Evolutionary conservation across 1,284 basidiomycete genomes (phyloP).

Genomic region (Ustilago bromivora): DNA sequence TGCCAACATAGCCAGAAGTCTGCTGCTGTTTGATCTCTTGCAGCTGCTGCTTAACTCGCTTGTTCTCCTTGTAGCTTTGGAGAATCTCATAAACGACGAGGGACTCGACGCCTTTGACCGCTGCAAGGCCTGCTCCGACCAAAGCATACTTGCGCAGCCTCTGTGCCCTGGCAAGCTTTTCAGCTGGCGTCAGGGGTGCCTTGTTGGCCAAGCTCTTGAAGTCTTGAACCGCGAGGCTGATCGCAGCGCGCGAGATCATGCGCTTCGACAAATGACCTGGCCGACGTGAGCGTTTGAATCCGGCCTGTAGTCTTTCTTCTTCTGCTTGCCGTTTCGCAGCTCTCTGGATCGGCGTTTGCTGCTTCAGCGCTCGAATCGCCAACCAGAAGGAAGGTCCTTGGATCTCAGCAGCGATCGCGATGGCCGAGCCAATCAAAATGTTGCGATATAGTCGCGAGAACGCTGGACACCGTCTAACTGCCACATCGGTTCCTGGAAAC

Average conservation of each 20-base stretch:
- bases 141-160: constrained; percentile 7
- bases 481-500: no score
- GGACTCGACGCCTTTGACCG: background rate
- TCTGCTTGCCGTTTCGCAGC: background rate
- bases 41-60: background rate
- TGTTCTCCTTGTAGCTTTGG: constrained; percentile 3
- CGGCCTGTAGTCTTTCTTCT: background rate
- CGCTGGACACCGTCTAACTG: background rate
- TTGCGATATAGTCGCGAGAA: no score
- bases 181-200: background rate
- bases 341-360: background rate
- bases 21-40: background rate
- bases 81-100: background rate
- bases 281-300: background rate
- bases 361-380: background rate
- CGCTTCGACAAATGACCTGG: background rate
- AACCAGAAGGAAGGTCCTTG: background rate
- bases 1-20: background rate
- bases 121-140: background rate
- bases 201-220: constrained; percentile 12
- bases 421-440: no score
- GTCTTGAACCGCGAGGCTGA: constrained; percentile 2
- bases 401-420: background rate
- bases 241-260: background rate
- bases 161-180: constrained; percentile 6